A percentile compares a stretch with the other conserved stretches of the same genome.
These are phyloP conservation scores for Hymenoscyphus infarciens DNA, from an alignment of 2,329 filamentous ascomycete genomes.

Conservation along the genomic window DNA sequence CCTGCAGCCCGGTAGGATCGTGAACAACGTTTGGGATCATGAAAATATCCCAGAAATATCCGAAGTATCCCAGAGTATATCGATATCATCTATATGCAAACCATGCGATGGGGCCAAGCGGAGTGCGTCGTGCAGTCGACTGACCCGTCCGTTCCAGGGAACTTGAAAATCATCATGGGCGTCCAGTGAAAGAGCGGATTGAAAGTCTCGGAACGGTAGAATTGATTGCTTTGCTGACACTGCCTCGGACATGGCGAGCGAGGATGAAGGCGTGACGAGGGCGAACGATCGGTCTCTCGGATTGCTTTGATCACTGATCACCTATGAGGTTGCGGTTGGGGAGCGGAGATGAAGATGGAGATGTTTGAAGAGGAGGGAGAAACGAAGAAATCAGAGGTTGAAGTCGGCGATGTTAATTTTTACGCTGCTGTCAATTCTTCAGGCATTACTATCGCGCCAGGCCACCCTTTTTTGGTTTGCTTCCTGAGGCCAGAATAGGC, in stretches of 20 bases:
- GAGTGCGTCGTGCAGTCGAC: not conserved
- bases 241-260: not conserved
- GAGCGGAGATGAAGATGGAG: not conserved
- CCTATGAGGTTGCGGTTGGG: not conserved
- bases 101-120: not conserved
- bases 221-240: conserved; percentile 3
- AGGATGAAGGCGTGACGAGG: not conserved
- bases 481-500: conserved; percentile 1
- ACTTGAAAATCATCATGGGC: not conserved
- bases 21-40: not conserved
- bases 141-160: conserved; percentile 2
- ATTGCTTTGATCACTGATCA: not conserved
- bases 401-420: not conserved
- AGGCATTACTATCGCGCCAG: not conserved
- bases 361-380: not conserved
- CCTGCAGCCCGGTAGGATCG: not conserved
- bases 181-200: conserved; percentile 1
- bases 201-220: not conserved
- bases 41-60: not conserved
- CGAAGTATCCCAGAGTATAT: not conserved
- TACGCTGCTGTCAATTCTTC: not conserved
- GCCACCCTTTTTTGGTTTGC: not conserved
- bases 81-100: not conserved
- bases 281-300: not conserved
- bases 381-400: not conserved